A percentile compares a stretch with the other conserved stretches of the same genome.
These are phyloP conservation scores for Cornus florida DNA, from an alignment of 148 eudicot species.

Conservation along the genomic window DNA sequence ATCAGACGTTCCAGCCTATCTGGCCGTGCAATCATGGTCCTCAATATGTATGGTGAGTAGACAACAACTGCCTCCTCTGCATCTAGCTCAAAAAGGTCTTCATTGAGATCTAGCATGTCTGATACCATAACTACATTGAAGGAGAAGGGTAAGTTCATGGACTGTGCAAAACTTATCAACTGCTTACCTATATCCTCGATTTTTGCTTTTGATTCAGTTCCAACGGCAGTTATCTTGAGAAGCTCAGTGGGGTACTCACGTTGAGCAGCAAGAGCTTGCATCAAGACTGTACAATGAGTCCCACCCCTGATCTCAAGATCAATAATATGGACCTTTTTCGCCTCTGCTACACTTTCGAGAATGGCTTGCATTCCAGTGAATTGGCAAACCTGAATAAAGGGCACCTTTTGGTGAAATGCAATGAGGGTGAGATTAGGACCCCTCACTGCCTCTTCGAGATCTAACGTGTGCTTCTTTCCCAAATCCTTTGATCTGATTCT, in stretches of 20 bases:
- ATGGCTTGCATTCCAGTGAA: not conserved
- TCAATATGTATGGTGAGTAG: constrained; percentile 8
- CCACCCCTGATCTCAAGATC: constrained; percentile 4
- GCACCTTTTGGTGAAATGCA: not conserved
- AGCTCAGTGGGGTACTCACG: constrained; percentile 8
- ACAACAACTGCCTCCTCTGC: constrained; percentile 25
- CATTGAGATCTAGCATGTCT: constrained; percentile 20
- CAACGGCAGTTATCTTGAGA: constrained; percentile 28
- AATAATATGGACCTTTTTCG: not conserved
- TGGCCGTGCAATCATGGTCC: constrained; percentile 14
- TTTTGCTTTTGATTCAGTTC: not conserved
- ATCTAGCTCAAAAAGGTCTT: constrained; percentile 17
- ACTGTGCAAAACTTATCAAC: constrained; percentile 23
- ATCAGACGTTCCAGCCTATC: constrained; percentile 19
- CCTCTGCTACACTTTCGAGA: not conserved
- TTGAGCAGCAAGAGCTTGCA: constrained; percentile 30
- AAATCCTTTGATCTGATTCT: not conserved
- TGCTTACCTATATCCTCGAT: constrained; percentile 19
- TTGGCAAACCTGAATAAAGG: not conserved
- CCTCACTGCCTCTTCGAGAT: not conserved
- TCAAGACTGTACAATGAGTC: constrained; percentile 16
- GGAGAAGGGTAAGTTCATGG: constrained; percentile 23
- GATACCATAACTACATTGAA: constrained; percentile 26
- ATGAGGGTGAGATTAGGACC: not conserved
- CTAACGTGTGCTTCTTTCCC: not conserved